Evolutionary conservation across 345 rosid species (phyloP).

Genomic region (Aethionema arabicum): DNA sequence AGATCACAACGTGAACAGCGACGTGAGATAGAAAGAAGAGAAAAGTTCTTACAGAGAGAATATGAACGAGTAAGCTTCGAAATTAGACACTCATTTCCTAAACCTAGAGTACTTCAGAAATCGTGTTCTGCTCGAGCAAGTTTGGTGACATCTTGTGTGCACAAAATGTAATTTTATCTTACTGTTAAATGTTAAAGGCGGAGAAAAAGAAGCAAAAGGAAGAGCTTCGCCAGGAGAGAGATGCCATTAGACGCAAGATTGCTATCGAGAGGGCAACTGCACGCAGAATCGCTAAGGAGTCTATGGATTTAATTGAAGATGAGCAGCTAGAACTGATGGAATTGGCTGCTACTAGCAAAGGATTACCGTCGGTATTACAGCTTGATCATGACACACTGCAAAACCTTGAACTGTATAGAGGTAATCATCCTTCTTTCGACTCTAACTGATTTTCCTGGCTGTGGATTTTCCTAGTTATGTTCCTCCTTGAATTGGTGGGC

Average conservation of each 20-base stretch:
- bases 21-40: conserved; percentile 92
- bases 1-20: conserved; percentile 77
- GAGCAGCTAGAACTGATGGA: conserved; percentile 99
- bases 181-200: conserved; percentile 51
- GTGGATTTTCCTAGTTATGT: conserved; percentile 10
- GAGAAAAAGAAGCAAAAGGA: conserved; percentile 88
- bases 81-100: conserved; percentile 8
- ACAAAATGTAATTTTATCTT: conserved; percentile 13
- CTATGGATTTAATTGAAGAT: conserved; percentile 98
- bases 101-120: neutral
- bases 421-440: conserved; percentile 38
- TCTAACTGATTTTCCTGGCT: conserved; percentile 20
- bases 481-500: too few species aligned
- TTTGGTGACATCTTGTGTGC: conserved; percentile 8
- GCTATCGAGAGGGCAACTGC: conserved; percentile 99
- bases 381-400: conserved; percentile 83
- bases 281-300: conserved; percentile 92
- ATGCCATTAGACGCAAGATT: conserved; percentile 75
- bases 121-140: conserved; percentile 18
- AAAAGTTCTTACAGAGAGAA: conserved; percentile 88
- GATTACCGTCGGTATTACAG: conserved; percentile 65
- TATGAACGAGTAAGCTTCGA: conserved; percentile 51
- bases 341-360: conserved; percentile 86
- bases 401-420: conserved; percentile 81
- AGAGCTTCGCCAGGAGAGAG: conserved; percentile 85